These are phyloP conservation scores for Simmondsia chinensis DNA, from an alignment of 148 eudicot species.

Conservation along the genomic window DNA sequence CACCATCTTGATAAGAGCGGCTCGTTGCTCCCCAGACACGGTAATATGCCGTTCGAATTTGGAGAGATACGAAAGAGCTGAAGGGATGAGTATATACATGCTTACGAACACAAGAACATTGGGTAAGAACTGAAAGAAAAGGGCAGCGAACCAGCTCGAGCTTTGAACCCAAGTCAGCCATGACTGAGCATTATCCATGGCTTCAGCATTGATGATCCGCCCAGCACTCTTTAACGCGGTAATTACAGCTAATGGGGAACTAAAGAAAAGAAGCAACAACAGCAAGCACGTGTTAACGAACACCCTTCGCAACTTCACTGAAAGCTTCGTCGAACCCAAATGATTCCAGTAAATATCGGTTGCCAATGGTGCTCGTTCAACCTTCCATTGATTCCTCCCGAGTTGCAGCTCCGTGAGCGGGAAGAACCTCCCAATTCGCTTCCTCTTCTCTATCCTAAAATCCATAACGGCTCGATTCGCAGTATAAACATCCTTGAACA, in stretches of 20 bases:
- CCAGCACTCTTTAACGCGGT: conserved; percentile 76
- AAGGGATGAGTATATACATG: conserved; percentile 94
- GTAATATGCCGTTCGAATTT: conserved; percentile 88
- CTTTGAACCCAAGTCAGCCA: conserved; percentile 90
- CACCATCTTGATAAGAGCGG: conserved; percentile 90
- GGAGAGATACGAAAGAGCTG: conserved; percentile 78
- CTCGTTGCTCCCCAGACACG: conserved; percentile 87
- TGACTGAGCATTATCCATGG: conserved; percentile 84
- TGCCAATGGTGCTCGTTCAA: conserved; percentile 90
- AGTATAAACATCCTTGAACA: conserved; percentile 80
- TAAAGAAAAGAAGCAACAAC: conserved; percentile 81
- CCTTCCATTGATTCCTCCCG: conserved; percentile 91
- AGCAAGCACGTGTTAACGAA: conserved; percentile 74
- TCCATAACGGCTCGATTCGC: conserved; percentile 85
- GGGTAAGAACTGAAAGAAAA: conserved; percentile 89
- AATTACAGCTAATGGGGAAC: conserved; percentile 90
- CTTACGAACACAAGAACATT: conserved; percentile 94
- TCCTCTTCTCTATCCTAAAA: conserved; percentile 57
- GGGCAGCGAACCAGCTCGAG: conserved; percentile 88
- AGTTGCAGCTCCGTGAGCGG: conserved; percentile 79
- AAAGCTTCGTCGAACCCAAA: conserved; percentile 69
- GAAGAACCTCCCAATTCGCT: conserved; percentile 75
- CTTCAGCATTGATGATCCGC: conserved; percentile 90
- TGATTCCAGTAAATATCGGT: conserved; percentile 95
- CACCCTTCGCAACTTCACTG: conserved; percentile 58